Conservation (phyloP, 345 rosid genomes). For the Melastoma malabathricum region DNA sequence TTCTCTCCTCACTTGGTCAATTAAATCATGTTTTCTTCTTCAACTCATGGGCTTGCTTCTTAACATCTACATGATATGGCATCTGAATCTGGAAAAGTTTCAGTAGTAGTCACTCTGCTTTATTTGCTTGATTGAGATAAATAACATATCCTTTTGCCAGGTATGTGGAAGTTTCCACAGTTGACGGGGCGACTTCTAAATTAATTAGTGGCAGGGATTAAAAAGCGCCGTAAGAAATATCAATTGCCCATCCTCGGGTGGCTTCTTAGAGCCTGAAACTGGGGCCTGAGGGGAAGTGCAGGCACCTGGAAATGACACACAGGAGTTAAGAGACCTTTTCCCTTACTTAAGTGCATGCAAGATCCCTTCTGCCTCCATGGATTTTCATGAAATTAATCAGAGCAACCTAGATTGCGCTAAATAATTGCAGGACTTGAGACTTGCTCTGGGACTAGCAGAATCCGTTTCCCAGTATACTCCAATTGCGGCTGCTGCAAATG, state of each 20-base stretch:
- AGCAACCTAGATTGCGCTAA: background rate
- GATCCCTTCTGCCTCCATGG: background rate
- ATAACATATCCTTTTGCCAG: slow-evolving; percentile 18
- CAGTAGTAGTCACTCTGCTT: background rate
- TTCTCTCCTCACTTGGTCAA: background rate
- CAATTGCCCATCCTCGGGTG: slow-evolving; percentile 54
- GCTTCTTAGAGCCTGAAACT: too few relatives aligned
- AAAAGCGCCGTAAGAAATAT: slow-evolving; percentile 91
- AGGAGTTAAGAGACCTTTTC: too few relatives aligned
- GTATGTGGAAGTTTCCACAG: slow-evolving; percentile 87
- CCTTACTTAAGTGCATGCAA: too few relatives aligned
- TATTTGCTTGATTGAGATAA: background rate
- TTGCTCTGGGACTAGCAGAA: slow-evolving; percentile 83
- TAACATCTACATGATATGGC: background rate
- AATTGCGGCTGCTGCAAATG: slow-evolving; percentile 81
- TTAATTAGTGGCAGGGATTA: slow-evolving; percentile 69
- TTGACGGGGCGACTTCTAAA: slow-evolving; percentile 68
- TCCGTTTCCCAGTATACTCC: slow-evolving; percentile 82
- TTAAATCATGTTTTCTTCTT: slow-evolving; percentile 3
- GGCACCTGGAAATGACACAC: too few relatives aligned
- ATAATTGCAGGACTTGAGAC: slow-evolving; percentile 60
- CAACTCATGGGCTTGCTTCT: background rate
- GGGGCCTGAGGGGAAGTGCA: too few relatives aligned
- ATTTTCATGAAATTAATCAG: background rate
- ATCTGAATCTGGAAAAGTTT: background rate